Evolutionary conservation across 2,329 filamentous ascomycete genomes (phyloP).

Genomic region (Fusarium albosuccineum): DNA sequence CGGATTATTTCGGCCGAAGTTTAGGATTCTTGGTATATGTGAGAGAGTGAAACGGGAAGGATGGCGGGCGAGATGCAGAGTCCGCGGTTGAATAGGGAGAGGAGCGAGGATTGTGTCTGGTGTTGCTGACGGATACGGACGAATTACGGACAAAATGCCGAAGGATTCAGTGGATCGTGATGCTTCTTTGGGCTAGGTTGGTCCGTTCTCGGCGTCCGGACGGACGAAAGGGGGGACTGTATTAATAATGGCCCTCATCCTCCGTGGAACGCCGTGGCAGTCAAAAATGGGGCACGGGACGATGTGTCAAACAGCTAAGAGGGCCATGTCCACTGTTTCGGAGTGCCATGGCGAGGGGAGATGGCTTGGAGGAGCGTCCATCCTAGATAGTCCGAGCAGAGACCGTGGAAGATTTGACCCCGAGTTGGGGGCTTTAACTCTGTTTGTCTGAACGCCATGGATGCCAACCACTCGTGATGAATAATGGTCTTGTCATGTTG

Average conservation of each 20-base stretch:
- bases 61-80: background rate
- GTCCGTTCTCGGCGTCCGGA: conserved; percentile 36
- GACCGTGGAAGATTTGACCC: conserved; percentile 8
- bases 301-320: background rate
- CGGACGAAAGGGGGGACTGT: conserved; percentile 21
- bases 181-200: background rate
- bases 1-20: conserved; percentile 41
- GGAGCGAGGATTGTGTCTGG: conserved; percentile 1
- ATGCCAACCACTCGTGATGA: background rate
- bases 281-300: background rate
- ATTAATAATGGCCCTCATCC: conserved; percentile 29
- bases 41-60: background rate
- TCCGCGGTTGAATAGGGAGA: conserved; percentile 5
- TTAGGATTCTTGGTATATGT: background rate
- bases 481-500: too few relatives aligned
- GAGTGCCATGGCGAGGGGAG: background rate
- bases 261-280: conserved; percentile 33
- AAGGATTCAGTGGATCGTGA: background rate
- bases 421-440: background rate
- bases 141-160: conserved; percentile 22
- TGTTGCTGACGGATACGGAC: conserved; percentile 32
- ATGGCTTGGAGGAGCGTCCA: background rate
- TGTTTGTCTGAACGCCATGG: conserved; percentile 1
- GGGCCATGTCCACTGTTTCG: background rate
- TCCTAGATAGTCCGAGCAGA: background rate